Base-by-base conservation (phyloP, 495 filamentous ascomycete genomes). In the Hypomontagnella submonticulosa region DNA sequence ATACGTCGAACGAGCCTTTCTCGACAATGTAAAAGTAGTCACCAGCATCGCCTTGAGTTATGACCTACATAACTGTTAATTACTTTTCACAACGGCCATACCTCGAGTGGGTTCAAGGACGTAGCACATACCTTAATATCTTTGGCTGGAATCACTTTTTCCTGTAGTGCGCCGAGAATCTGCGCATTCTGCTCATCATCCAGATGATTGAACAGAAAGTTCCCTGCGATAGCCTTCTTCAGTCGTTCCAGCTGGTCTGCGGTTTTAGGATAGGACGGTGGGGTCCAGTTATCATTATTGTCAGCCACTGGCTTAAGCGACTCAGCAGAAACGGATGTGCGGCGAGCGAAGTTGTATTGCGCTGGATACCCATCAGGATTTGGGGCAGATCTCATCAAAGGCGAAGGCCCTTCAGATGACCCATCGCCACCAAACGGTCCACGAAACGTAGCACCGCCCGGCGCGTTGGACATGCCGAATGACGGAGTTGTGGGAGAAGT, bases 1-100 rank as follows among this genome's bases (percentile, higher is more conserved):
- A 91, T 55, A 98, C 88, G 70, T 97, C 92, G 69, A 98, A 99
- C 13, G 83, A 81, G 27, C 95, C 95, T 43, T 89, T 88, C 75
- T 99, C 95, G 57, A 98, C 92, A 43, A 99, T 88, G 74, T 99
- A 99, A 77, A 99, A 99, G 81, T 91, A 98, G 73, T 99, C 95
- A 15, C 95, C 95, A 0, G 92, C 90, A 71, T 98, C 95, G 19
- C 95, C 95, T 81, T 99, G 95, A 18, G 88, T 90, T 70, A 99
- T 97, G 55, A 99, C 92, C 79, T 87, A 69, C 42, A 52, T 18
- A 4, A 9, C 7, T 20, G 63, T 75, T 54, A 75, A 67, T 15
- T n/a, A n/a, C n/a, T n/a, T n/a, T n/a, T n/a, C n/a, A n/a, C n/a
- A n/a, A n/a, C n/a, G n/a, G n/a, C n/a, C 3, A 13, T 13, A 30